These are phyloP conservation scores for Eucalyptus viminalis DNA, from an alignment of 345 rosid species.

Conservation along the genomic window DNA sequence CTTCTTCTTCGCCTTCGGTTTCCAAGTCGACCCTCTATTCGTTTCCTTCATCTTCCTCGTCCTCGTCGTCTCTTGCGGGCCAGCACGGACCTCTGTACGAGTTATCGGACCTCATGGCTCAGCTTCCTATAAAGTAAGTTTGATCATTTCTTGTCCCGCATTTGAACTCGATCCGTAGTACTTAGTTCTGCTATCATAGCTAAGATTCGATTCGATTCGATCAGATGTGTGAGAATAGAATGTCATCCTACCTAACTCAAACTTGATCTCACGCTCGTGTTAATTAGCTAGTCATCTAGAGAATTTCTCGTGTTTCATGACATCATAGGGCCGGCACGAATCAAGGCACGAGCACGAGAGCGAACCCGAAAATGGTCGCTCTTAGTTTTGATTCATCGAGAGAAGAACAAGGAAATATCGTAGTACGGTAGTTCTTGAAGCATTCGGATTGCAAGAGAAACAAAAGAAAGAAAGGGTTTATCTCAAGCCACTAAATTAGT, in stretches of 20 bases:
- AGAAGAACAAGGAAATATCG: not conserved
- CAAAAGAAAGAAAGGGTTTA: not conserved
- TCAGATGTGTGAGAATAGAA: not conserved
- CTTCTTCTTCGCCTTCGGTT: conserved; percentile 13
- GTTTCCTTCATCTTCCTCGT: not conserved
- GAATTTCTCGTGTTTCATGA: not conserved
- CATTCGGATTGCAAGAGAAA: not conserved
- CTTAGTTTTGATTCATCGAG: not conserved
- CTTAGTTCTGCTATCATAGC: not conserved
- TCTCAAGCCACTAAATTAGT: not conserved
- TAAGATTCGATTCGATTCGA: not conserved
- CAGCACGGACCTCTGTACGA: conserved; percentile 36
- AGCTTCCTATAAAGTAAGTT: conserved; percentile 56
- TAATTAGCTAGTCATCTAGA: not conserved
- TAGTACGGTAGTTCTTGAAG: not conserved
- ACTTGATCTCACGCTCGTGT: not conserved
- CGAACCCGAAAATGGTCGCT: not conserved
- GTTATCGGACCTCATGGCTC: conserved; percentile 48
- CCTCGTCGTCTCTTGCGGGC: not conserved
- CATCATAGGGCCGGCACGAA: not conserved
- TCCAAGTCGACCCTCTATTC: conserved; percentile 5
- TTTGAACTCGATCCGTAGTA: not conserved
- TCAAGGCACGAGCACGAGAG: not conserved
- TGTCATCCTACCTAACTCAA: not conserved
- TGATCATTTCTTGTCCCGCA: not conserved